Base-by-base conservation (phyloP, 1,284 basidiomycete genomes). In the Trichosporon sp. region DNA sequence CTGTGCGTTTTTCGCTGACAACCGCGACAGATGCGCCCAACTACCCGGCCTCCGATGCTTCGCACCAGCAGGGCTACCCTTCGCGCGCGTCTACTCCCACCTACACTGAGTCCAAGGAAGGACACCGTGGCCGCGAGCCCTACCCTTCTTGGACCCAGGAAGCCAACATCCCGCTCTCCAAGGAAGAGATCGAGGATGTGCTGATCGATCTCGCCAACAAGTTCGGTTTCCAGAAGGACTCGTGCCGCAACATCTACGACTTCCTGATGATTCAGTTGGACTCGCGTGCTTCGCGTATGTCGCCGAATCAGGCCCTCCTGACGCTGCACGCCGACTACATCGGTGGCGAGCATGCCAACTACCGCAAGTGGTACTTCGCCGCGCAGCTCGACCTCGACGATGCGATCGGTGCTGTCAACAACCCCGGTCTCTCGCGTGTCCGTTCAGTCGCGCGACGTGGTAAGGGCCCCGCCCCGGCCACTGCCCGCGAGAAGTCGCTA, bases 321-420 rank as follows among this genome's bases (percentile, higher is more conserved):
- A 98, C 96, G 0, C 87, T 99, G 7, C 96, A 99, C 80, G 95
- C 96, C 71, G 96, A 99, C 83, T 99, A 98, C 84, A 98, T 99
- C 80, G 97, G 97, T 64, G 96, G 97, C 3, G 92, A 94, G 80
- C 90, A 96, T 78, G 92, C 94, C 67, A 97, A 97, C 85, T 97
- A 97, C 84, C 92, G 95, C 73, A 96, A 95, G 84, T 99, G 97
- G 96, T 99, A 99, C 86, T 99, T 99, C 85, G 97, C 96, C 21
- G 95, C 96, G 27, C 96, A 99, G 83, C 91, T 99, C 72, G 95
- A 99, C 82, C 89, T 99, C 56, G 97, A 99, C 84, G 96, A 99
- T 77, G 96, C 95, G 65, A 91, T 99, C 70, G 97, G 97, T 62
- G 89, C 91, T 71, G 88, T 89, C 12, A 93, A 98, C 80, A 97